These are phyloP conservation scores for Picochlorum sp. DNA, from an alignment of 139 green algal species.

Conservation along the genomic window DNA sequence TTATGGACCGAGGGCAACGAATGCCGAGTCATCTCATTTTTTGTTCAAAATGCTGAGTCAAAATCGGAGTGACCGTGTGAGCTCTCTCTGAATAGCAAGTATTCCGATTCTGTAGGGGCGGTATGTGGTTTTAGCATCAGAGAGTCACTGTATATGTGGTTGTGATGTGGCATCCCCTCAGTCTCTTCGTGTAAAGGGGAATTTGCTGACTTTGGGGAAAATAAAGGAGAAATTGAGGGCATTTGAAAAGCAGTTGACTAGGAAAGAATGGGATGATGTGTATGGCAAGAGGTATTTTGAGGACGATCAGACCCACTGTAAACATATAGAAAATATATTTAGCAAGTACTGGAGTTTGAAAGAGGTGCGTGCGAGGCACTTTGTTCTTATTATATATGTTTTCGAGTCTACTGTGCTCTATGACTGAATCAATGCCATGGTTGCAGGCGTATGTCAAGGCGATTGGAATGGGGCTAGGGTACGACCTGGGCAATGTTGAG, in stretches of 20 bases:
- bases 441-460: slow-evolving; percentile 60
- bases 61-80: too few relatives aligned
- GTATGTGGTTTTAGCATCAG: slow-evolving; percentile 62
- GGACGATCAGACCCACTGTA: slow-evolving; percentile 6
- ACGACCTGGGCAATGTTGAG: slow-evolving; percentile 41
- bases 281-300: background rate
- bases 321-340: slow-evolving; percentile 41
- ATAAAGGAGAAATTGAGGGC: slow-evolving; percentile 6
- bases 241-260: slow-evolving; percentile 31
- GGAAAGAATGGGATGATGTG: slow-evolving; percentile 32
- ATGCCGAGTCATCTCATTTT: too few relatives aligned
- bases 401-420: background rate
- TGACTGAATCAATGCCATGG: slow-evolving; percentile 13
- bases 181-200: slow-evolving; percentile 11
- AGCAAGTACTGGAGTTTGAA: slow-evolving; percentile 66
- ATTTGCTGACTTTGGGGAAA: background rate
- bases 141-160: slow-evolving; percentile 55
- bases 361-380: slow-evolving; percentile 44
- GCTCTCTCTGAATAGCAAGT: too few relatives aligned
- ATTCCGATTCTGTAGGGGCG: slow-evolving; percentile 41
- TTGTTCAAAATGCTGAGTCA: too few relatives aligned
- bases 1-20: too few relatives aligned
- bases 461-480: slow-evolving; percentile 58
- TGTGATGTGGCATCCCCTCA: slow-evolving; percentile 68
- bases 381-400: slow-evolving; percentile 12